These are phyloP conservation scores for Bipolaris victoriae DNA, from an alignment of 2,329 filamentous ascomycete genomes.

Conservation along the genomic window DNA sequence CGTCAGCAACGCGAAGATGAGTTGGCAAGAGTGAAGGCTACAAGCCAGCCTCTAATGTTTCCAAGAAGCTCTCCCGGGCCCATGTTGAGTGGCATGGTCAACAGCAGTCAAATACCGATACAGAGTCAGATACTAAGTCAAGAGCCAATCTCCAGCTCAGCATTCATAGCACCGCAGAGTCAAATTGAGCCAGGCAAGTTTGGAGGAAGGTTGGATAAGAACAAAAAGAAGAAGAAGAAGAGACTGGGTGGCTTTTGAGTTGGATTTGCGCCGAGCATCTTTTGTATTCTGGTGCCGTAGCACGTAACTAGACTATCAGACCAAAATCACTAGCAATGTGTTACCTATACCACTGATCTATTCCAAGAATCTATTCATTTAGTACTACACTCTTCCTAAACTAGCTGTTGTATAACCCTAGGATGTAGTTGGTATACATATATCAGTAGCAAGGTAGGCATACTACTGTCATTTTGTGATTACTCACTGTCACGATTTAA, in stretches of 20 bases:
- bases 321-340: too few relatives aligned
- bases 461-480: too few relatives aligned
- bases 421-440: too few relatives aligned
- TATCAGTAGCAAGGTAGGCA: too few relatives aligned
- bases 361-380: too few relatives aligned
- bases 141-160: constrained; percentile 3
- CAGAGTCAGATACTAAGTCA: constrained; percentile 16
- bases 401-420: too few relatives aligned
- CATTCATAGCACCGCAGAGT: constrained; percentile 28
- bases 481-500: too few relatives aligned
- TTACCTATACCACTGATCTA: too few relatives aligned
- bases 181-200: constrained; percentile 46
- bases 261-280: too few relatives aligned
- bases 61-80: constrained; percentile 40
- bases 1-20: constrained; percentile 51
- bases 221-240: constrained; percentile 46
- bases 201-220: constrained; percentile 42
- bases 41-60: constrained; percentile 28
- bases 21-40: constrained; percentile 23
- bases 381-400: too few relatives aligned
- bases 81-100: constrained; percentile 21
- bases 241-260: constrained; percentile 39
- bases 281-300: neutral
- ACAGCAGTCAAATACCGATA: constrained; percentile 36
- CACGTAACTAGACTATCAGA: too few relatives aligned